Conservation (phyloP, 805 yeast species). For the Wickerhamomyces bisporus region DNA sequence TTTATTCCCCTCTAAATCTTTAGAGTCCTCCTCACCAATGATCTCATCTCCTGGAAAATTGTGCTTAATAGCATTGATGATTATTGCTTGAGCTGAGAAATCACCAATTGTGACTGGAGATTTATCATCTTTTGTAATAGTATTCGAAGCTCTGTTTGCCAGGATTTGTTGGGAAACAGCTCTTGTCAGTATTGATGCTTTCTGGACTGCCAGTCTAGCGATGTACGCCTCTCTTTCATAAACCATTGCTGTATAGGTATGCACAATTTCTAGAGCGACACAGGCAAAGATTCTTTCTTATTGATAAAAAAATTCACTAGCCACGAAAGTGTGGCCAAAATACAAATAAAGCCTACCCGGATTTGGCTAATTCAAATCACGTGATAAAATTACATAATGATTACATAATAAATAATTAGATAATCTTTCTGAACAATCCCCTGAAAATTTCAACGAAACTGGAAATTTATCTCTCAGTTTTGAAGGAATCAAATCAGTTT, state of each 20-base stretch:
- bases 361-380: no score
- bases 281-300: no score
- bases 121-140: conserved; percentile 76
- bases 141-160: conserved; percentile 41
- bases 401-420: no score
- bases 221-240: conserved; percentile 66
- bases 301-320: not conserved
- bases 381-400: no score
- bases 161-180: conserved; percentile 52
- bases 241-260: conserved; percentile 25
- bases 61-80: conserved; percentile 73
- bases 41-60: conserved; percentile 82
- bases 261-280: no score
- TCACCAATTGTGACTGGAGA: conserved; percentile 98
- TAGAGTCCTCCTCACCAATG: conserved; percentile 93
- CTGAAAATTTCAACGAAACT: no score
- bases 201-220: conserved; percentile 85
- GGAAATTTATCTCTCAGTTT: no score
- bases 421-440: no score
- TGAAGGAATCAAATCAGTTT: no score
- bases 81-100: conserved; percentile 91
- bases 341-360: no score
- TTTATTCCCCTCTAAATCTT: conserved; percentile 48
- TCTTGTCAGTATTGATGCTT: conserved; percentile 76
- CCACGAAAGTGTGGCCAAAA: no score